Conservation (phyloP, 495 filamentous ascomycete species). For the Annulohypoxylon maeteangense region DNA sequence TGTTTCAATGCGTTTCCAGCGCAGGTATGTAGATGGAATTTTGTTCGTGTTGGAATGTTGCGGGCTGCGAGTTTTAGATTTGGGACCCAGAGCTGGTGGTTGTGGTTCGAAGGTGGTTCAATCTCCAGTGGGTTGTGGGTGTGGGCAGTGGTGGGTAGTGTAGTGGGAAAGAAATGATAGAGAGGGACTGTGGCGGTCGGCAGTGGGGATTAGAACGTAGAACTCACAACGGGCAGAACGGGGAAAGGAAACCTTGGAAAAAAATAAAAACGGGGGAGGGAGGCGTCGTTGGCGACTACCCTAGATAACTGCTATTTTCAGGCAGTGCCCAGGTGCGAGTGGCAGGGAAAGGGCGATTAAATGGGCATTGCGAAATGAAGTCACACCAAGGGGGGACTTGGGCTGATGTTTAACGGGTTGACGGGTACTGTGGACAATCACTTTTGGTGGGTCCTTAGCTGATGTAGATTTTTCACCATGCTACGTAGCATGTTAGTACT, state of each 20-base stretch:
- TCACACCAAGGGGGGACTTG: slow-evolving; percentile 41
- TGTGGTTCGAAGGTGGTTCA: slow-evolving; percentile 44
- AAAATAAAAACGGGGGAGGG: slow-evolving; percentile 9
- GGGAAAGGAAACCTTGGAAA: slow-evolving; percentile 4
- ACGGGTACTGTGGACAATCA: slow-evolving; percentile 40
- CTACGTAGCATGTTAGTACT: slow-evolving; percentile 19
- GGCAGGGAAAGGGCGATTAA: slow-evolving; percentile 34
- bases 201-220: slow-evolving; percentile 31
- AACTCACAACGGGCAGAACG: slow-evolving; percentile 21
- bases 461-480: slow-evolving; percentile 17
- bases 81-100: slow-evolving; percentile 7
- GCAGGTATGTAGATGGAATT: slow-evolving; percentile 35
- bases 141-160: neutral
- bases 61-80: slow-evolving; percentile 28
- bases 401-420: slow-evolving; percentile 35
- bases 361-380: slow-evolving; percentile 44
- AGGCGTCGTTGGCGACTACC: slow-evolving; percentile 25
- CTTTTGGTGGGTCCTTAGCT: slow-evolving; percentile 19
- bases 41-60: slow-evolving; percentile 42
- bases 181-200: slow-evolving; percentile 30
- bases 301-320: slow-evolving; percentile 33
- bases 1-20: slow-evolving; percentile 38
- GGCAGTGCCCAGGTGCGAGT: slow-evolving; percentile 26
- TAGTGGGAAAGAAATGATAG: neutral
- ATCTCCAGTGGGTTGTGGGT: neutral